Evolutionary conservation across 2,329 filamentous ascomycete genomes (phyloP), one percentile per base, ranked within the genome.

Genomic region (Emericellopsis atlantica): DNA sequence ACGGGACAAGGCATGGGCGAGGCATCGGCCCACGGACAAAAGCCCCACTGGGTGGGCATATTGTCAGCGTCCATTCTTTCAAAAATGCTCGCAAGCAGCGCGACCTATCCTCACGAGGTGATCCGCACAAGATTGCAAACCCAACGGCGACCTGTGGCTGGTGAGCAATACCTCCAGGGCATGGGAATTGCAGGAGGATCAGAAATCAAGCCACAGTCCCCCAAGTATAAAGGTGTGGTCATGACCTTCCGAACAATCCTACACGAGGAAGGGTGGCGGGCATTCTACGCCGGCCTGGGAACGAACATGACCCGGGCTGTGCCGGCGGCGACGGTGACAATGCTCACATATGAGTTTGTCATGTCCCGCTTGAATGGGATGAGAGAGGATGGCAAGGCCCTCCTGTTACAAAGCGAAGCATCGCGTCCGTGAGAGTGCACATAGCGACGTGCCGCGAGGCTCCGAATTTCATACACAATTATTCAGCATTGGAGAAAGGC

Each of bases 271-370:
- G 92, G 92, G 6, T 95, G 90, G 89, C 74, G 84, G 46, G 90
- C 90, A 4, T 96, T 98, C 53, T 98, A 98, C 58, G 90, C 89
- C 21, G 92, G 92, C 31, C 87, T 98, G 70, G 92, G 92, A 32
- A 95, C 90, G 38, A 98, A 98, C 63, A 85, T 98, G 78, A 87
- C 96, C 70, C 77, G 92, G 43, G 92, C 92, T 7, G 82, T 98
- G 11, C 92, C 92, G 26, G 88, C 92, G 18, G 90, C 92, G 16
- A 94, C 94, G 54, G 95, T 94, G 22, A 98, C 92, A 4, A 93
- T 98, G 82, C 71, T 96, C 56, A 96, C 90, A 11, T 98, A 95
- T 56, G 92, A 98, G 64, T 92, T 82, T 51, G 64, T 71, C 39
- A 78, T 78, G 74, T 63, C 67, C 40, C 57, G 63, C 42, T 58